Base-by-base conservation (phyloP, 129 eudicot species). In the Tagetes patula region DNA sequence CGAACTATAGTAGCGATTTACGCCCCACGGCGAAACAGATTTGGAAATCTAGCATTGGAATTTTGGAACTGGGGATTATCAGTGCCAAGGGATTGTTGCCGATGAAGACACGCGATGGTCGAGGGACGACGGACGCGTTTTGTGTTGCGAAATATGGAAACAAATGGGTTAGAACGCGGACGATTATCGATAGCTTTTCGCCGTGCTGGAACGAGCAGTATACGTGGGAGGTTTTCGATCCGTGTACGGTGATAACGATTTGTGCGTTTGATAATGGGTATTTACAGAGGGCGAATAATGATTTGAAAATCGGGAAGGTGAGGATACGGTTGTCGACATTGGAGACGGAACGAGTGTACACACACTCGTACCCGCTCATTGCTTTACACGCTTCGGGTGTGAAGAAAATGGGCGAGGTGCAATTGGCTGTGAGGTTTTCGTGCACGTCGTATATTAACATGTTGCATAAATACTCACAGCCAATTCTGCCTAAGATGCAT, bases 151-250 rank as follows among this genome's bases (percentile, higher is more conserved):
- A 92, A 66, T 92, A 89, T 34, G 96, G 95, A 38, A 83, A 67
- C 5, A 92, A 92, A 65, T 92, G 98, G 98, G 92, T 89, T 7
- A 70, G 98, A 42, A 92, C 98, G 3, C 80, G 98, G 66, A 87
- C 98, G 0, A 85, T 92, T 66, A 84, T 92, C 27, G 98, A 89
- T 32, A 85, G 73, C 45, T 75, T 78, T 45, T 67, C 83, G 5
- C 98, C 98, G 0, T 87, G 70, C 37, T 92, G 98, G 98, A 92
- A 92, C 46, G 98, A 87, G 85, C 98, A 92, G 60, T 92, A 92
- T 79, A 92, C 98, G 0, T 92, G 98, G 98, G 98, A 92, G 72
- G 98, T 92, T 20, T 85, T 67, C 36, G 98, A 92, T 70, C 98
- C 95, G 9, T 89, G 91, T 50, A 92, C 96, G 0, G 87, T 92